phyloP scores from a whole-genome alignment of 2,329 filamentous ascomycete genomes.

The Rhinocladiella similis region DNA sequence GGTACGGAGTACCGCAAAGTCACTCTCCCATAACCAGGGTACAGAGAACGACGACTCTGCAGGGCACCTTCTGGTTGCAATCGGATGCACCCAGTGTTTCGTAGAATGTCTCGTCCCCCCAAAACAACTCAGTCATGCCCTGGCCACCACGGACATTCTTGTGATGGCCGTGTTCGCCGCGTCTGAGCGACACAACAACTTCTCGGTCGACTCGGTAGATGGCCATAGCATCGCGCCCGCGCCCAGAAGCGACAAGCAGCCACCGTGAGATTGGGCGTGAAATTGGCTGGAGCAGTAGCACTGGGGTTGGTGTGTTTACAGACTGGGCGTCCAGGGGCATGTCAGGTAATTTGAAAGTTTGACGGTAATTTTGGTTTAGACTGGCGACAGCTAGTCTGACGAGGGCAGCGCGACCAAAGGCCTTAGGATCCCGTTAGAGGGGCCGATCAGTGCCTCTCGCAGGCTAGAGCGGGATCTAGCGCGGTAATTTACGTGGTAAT shows the following conservation, averaged over 20 bases:
- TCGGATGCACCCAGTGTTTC: slow-evolving; percentile 17
- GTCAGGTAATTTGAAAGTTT: slow-evolving; percentile 15
- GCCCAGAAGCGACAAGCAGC: not conserved
- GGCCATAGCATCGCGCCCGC: slow-evolving; percentile 4
- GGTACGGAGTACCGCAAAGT: not conserved
- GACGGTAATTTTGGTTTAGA: slow-evolving; percentile 8
- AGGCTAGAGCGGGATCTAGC: not conserved
- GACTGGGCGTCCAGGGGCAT: not conserved
- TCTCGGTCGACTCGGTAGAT: not conserved
- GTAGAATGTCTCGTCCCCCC: slow-evolving; percentile 10
- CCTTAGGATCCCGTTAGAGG: not conserved
- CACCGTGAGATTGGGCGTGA: slow-evolving; percentile 19
- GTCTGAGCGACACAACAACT: no score
- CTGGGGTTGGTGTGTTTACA: slow-evolving; percentile 1
- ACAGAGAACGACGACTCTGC: not conserved
- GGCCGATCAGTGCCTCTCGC: not conserved
- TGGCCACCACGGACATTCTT: not conserved
- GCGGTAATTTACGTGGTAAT: not conserved
- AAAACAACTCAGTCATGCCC: not conserved
- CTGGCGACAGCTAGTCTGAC: not conserved
- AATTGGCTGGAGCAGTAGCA: slow-evolving; percentile 13
- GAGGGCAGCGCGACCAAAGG: not conserved
- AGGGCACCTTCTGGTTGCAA: not conserved
- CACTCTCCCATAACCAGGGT: no score
- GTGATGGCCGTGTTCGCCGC: no score